Evolutionary conservation across 73 alveolate genomes (phyloP).

Genomic region (Paramecium bursaria): DNA sequence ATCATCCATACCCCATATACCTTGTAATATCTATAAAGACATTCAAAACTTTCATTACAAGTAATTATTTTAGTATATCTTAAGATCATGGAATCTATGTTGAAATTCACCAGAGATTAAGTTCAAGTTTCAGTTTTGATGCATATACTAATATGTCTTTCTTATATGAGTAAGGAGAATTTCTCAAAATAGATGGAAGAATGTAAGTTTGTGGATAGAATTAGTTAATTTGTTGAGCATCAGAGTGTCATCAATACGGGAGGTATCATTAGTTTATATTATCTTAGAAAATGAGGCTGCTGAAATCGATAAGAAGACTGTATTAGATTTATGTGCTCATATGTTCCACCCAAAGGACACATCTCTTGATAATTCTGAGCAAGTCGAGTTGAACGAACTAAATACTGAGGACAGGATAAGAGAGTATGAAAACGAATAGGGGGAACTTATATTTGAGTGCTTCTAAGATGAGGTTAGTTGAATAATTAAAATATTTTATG

Average conservation of each 20-base stretch:
- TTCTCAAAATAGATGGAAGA: conserved; percentile 89
- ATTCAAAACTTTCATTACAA: conserved; percentile 81
- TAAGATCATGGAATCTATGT: conserved; percentile 63
- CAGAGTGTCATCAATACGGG: conserved; percentile 81
- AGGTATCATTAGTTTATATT: not conserved
- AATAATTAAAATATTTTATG: too few relatives aligned
- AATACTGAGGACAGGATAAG: conserved; percentile 89
- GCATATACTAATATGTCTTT: conserved; percentile 93
- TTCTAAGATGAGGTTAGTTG: conserved; percentile 96
- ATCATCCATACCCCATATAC: conserved; percentile 91
- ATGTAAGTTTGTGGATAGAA: conserved; percentile 91
- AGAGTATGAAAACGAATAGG: conserved; percentile 91
- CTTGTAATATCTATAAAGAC: conserved; percentile 83
- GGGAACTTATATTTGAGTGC: conserved; percentile 94
- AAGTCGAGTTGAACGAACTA: conserved; percentile 89
- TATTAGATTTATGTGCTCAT: conserved; percentile 90
- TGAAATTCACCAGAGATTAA: conserved; percentile 77
- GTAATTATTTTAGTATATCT: conserved; percentile 74
- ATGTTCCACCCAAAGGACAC: conserved; percentile 96
- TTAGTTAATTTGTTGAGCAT: conserved; percentile 90
- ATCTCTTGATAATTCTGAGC: conserved; percentile 82
- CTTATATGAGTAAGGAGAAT: conserved; percentile 89
- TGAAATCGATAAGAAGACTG: conserved; percentile 93
- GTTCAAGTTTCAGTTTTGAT: conserved; percentile 87
- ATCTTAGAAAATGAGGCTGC: conserved; percentile 84